Conservation (phyloP, 179 eudicot species). For the Silene vulgaris region DNA sequence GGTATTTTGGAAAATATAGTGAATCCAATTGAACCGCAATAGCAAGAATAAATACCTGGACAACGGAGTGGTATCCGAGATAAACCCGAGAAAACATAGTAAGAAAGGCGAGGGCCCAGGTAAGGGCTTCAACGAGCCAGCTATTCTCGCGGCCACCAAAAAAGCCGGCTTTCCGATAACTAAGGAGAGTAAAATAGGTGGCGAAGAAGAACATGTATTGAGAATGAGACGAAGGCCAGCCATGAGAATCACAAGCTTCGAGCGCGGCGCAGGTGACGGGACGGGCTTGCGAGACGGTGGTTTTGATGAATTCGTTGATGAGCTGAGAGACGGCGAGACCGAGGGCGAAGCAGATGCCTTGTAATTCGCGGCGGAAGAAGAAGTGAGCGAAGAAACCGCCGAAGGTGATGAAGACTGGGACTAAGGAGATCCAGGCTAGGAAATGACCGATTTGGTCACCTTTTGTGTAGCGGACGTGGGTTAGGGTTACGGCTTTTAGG, state of each 20-base stretch:
- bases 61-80: conserved; percentile 74
- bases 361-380: conserved; percentile 79
- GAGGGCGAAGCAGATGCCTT: conserved; percentile 59
- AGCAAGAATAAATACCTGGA: conserved; percentile 43
- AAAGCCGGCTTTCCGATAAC: conserved; percentile 37
- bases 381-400: conserved; percentile 79
- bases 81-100: conserved; percentile 85
- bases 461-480: conserved; percentile 72
- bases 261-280: conserved; percentile 69
- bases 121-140: conserved; percentile 31
- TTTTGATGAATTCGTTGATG: conserved; percentile 66
- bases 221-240: conserved; percentile 89
- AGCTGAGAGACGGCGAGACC: conserved; percentile 68
- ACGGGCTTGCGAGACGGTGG: conserved; percentile 59
- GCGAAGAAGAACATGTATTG: conserved; percentile 90
- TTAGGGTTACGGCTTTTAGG: conserved; percentile 69
- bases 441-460: conserved; percentile 71
- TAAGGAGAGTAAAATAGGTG: conserved; percentile 51
- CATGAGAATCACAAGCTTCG: conserved; percentile 80
- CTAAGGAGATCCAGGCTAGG: conserved; percentile 74
- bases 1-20: too few species aligned
- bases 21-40: neutral
- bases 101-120: conserved; percentile 64
- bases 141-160: conserved; percentile 38
- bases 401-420: conserved; percentile 75